phyloP scores from a whole-genome alignment of 257 asterid species.

The Ophiorrhiza pumila region DNA sequence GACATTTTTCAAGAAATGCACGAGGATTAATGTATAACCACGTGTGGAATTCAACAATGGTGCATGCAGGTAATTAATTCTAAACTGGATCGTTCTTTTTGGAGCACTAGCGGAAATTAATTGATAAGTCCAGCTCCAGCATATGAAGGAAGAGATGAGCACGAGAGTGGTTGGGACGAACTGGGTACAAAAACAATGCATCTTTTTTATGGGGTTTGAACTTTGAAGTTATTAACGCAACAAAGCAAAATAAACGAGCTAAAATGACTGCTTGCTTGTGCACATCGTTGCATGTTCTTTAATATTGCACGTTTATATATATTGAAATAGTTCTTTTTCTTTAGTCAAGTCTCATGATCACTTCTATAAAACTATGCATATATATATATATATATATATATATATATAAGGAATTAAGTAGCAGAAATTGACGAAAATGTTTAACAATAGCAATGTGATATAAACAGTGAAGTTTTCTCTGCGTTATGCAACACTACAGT shows the following conservation, averaged over 20 bases:
- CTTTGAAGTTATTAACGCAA: slow-evolving; percentile 9
- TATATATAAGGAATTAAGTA: too few relatives aligned
- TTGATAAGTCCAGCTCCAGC: not conserved
- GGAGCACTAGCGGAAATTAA: not conserved
- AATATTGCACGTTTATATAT: slow-evolving; percentile 13
- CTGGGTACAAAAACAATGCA: slow-evolving; percentile 16
- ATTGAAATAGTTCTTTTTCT: slow-evolving; percentile 1
- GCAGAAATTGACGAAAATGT: not conserved
- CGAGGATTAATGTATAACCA: not conserved
- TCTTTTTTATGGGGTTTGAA: slow-evolving; percentile 2
- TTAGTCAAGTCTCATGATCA: not conserved
- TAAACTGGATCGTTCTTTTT: not conserved
- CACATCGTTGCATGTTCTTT: slow-evolving; percentile 9
- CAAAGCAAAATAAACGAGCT: slow-evolving; percentile 10
- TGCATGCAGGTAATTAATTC: not conserved
- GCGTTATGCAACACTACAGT: too few relatives aligned
- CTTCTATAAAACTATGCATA: not conserved
- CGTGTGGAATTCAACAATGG: not conserved
- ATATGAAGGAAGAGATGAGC: slow-evolving; percentile 13
- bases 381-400: too few relatives aligned
- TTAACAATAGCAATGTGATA: slow-evolving; percentile 12
- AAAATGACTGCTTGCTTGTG: slow-evolving; percentile 4
- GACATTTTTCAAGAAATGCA: not conserved
- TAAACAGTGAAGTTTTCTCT: not conserved
- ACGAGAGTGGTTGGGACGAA: slow-evolving; percentile 29